Base-by-base conservation (phyloP, 768 basidiomycete genomes). In the Russula olivacea region DNA sequence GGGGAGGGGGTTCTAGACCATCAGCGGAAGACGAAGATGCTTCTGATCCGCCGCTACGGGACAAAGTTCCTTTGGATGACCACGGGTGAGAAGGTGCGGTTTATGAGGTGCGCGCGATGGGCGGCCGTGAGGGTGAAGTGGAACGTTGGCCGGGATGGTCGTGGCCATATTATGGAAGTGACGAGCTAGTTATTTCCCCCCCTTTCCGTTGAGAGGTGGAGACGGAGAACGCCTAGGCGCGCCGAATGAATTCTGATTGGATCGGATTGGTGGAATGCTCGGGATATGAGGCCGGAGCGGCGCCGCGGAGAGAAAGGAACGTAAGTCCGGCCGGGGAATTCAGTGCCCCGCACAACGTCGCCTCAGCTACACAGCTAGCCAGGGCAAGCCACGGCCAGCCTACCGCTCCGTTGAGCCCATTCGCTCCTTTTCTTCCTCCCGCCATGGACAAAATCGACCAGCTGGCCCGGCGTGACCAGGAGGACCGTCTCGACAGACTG, bases 371-470 rank as follows among this genome's bases (percentile, higher is more conserved):
- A 2, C 59, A 64, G 59, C 48, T 60, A 49, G 58, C 63, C 63
- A 59, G 65, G 53, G 53, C 63, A 56, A 52, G 38, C 79, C 78
- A 81, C 80, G 76, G 81, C 73, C 75, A 76, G 80, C 83, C 81
- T 81, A 76, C 82, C 79, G 79, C 79, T 72, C 74, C 70, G 59
- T 60, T 59, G 59, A 25, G 56, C 65, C 43, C 65, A 61, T 67
- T 64, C 64, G 59, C 68, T 68, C 58, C 70, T 69, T 61, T 66
- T 61, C 62, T 70, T 69, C 69, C 62, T 56, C 74, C 74, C 78
- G 76, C 75, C 79, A 87, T 89, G 84, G 83, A 82, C 79, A 73
- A 72, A 76, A 70, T 76, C 74, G 84, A 85, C 75, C 79, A 76
- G 69, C 75, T 79, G 70, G 73, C 73, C 67, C 74, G 76, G 72